Evolutionary conservation across 2,329 filamentous ascomycete genomes (phyloP).

Genomic region (Amesomyces nigricolor): DNA sequence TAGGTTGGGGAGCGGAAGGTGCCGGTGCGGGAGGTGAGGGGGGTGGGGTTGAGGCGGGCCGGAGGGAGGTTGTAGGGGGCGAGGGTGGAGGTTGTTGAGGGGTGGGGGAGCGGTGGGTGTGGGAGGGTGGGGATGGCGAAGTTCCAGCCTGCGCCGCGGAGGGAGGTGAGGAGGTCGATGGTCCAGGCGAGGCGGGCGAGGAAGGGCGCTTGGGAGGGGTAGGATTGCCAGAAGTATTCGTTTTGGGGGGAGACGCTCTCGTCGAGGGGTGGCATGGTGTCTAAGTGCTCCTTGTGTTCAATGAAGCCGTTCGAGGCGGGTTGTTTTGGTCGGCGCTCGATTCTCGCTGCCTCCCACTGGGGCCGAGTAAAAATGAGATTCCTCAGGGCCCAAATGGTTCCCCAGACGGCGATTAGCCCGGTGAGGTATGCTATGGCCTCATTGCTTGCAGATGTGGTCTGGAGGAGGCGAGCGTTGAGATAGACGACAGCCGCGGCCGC

Average conservation of each 20-base stretch:
- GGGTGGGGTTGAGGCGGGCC: conserved; percentile 39
- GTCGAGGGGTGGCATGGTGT: conserved; percentile 14
- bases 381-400: conserved; percentile 43
- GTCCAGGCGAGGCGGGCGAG: conserved; percentile 49
- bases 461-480: conserved; percentile 42
- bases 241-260: conserved; percentile 31
- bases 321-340: conserved; percentile 34
- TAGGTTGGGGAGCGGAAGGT: conserved; percentile 40
- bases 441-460: conserved; percentile 44
- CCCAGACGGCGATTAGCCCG: conserved; percentile 48
- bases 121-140: conserved; percentile 35
- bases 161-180: conserved; percentile 48
- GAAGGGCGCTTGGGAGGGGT: conserved; percentile 46
- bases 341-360: conserved; percentile 52
- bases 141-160: conserved; percentile 48
- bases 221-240: conserved; percentile 57
- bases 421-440: conserved; percentile 45
- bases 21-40: conserved; percentile 40
- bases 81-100: neutral
- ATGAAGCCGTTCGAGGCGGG: neutral
- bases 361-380: conserved; percentile 50
- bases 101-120: conserved; percentile 37
- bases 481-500: conserved; percentile 40
- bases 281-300: neutral
- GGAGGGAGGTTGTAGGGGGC: conserved; percentile 28